These are phyloP conservation scores for Parietichytrium sp. DNA, from an alignment of 108 stramenopile species.

Conservation along the genomic window DNA sequence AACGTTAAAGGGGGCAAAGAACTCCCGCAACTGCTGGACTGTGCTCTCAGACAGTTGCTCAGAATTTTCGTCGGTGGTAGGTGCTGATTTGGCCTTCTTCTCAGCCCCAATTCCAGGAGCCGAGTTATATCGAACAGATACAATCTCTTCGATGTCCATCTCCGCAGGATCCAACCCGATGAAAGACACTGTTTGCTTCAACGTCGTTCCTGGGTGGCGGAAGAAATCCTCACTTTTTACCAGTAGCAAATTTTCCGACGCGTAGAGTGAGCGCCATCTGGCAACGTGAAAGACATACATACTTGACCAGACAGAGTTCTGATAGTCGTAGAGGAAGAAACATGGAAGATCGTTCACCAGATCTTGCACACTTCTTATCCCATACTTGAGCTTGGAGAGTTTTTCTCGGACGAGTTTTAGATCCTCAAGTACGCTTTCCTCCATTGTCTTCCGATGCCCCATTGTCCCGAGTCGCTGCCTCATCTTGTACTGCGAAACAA, in stretches of 20 bases:
- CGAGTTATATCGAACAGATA: not conserved
- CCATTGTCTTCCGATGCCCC: not conserved
- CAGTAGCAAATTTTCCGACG: not conserved
- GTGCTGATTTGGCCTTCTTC: not conserved
- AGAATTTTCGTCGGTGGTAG: not conserved
- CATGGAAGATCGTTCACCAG: constrained; percentile 8
- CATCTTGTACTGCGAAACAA: not conserved
- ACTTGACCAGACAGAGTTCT: constrained; percentile 14
- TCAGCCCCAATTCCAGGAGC: not conserved
- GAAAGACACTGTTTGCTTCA: not conserved
- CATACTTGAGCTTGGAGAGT: too few species aligned
- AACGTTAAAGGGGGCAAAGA: not conserved
- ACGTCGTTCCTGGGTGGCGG: not conserved
- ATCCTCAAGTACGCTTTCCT: not conserved
- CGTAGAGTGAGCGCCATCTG: not conserved
- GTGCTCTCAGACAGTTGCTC: not conserved
- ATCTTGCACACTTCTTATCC: too few species aligned
- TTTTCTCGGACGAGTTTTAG: not conserved
- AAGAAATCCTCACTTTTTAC: constrained; percentile 26
- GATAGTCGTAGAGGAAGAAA: not conserved
- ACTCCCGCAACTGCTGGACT: too few species aligned
- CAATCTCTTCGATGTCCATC: not conserved
- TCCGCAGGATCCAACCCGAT: not conserved
- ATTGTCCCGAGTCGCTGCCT: not conserved
- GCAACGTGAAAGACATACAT: constrained; percentile 4